Conservation (phyloP, 1,284 basidiomycete genomes). For the Rhodotorula sp. region DNA sequence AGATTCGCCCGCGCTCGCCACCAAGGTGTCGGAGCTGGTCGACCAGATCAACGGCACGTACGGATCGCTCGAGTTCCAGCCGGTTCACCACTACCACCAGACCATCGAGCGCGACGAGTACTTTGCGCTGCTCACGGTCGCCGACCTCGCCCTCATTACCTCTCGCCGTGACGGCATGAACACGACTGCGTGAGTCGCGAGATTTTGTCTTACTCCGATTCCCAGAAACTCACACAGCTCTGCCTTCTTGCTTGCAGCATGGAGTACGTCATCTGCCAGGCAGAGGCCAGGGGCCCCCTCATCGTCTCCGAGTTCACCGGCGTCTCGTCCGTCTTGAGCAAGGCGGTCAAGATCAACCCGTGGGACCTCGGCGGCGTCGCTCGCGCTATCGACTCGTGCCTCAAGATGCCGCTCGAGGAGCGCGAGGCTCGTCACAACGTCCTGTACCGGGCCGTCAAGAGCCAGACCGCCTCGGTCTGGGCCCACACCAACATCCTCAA, state of each 20-base stretch:
- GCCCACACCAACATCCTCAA: conserved; percentile 85
- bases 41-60: conserved; percentile 97
- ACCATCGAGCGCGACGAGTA: conserved; percentile 85
- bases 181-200: conserved; percentile 61
- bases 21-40: conserved; percentile 91
- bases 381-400: conserved; percentile 85
- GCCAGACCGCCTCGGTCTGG: conserved; percentile 95
- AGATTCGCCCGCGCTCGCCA: conserved; percentile 90
- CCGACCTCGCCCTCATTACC: conserved; percentile 93
- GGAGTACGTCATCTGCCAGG: conserved; percentile 94
- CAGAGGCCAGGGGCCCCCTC: conserved; percentile 74
- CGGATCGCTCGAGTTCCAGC: conserved; percentile 91
- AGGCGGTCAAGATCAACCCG: conserved; percentile 79
- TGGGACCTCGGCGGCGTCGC: conserved; percentile 90
- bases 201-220: no score
- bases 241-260: conserved; percentile 58
- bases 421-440: conserved; percentile 71
- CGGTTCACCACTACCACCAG: conserved; percentile 99
- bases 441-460: conserved; percentile 84
- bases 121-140: conserved; percentile 91
- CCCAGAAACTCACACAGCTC: no score
- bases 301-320: conserved; percentile 98
- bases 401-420: conserved; percentile 76
- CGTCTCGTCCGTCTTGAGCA: conserved; percentile 80
- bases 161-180: conserved; percentile 98